Base-by-base conservation (phyloP, 768 basidiomycete species). In the Pisolithus tinctorius region DNA sequence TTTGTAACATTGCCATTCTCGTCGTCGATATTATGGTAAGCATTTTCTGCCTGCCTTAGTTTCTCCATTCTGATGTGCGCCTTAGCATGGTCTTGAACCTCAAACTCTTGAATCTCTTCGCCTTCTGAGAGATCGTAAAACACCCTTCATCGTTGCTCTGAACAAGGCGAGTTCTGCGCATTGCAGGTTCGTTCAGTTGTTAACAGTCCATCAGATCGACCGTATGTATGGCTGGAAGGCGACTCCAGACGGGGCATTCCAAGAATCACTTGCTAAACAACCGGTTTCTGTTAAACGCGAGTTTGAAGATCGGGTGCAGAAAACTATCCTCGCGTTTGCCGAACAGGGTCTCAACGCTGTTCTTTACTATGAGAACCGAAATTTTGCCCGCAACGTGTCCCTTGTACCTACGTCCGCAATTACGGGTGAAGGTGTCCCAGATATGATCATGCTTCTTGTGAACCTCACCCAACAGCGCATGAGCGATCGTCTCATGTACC, bases 371-470 rank as follows among this genome's bases (percentile, higher is more conserved):
- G 89, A 97, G 47, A 99, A 99, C 82, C 95, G 91, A 76, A 93
- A 80, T 70, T 86, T 96, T 55, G 90, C 84, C 48, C 81, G 88
- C 53, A 94, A 92, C 59, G 93, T 99, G 53, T 98, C 95, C 2
- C 78, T 99, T 45, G 95, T 99, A 11, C 95, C 96, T 29, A 98
- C 95, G 4, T 98, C 96, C 50, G 96, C 96, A 31, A 84, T 96
- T 69, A 97, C 95, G 4, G 96, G 95, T 50, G 96, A 99, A 71
- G 96, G 96, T 67, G 79, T 99, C 10, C 96, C 96, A 27, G 96
- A 98, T 73, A 95, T 99, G 95, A 93, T 99, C 72, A 91, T 94
- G 90, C 78, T 99, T 26, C 83, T 99, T 63, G 82, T 97, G 71
- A 94, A 96, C 68, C 79, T 98, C 49, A 98, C 95, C 14, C 95